Conservation (phyloP, 2,329 filamentous ascomycete genomes). For the Fonsecaea erecta region DNA sequence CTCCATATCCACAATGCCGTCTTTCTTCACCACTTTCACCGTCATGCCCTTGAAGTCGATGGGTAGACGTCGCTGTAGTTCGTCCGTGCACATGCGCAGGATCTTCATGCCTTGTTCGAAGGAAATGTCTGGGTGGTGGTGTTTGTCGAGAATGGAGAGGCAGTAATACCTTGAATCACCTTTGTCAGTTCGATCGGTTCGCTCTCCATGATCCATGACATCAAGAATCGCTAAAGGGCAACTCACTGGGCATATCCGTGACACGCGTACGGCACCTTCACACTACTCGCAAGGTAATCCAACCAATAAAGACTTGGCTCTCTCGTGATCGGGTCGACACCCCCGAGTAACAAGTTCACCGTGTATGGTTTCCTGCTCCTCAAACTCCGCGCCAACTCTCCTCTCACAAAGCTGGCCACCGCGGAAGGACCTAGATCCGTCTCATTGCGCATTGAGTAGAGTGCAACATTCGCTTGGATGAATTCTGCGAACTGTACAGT, state of each 20-base stretch:
- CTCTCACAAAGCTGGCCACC: constrained; percentile 89
- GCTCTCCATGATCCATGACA: not conserved
- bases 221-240: not conserved
- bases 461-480: constrained; percentile 96
- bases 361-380: constrained; percentile 93
- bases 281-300: constrained; percentile 90
- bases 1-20: constrained; percentile 82
- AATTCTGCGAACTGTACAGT: constrained; percentile 99
- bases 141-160: constrained; percentile 95
- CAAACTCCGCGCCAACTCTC: constrained; percentile 87
- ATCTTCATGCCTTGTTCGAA: constrained; percentile 90
- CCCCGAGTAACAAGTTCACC: constrained; percentile 93
- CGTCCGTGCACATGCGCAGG: constrained; percentile 91
- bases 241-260: constrained; percentile 96
- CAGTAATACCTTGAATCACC: constrained; percentile 81
- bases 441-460: constrained; percentile 98
- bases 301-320: constrained; percentile 96
- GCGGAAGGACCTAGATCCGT: constrained; percentile 87
- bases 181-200: not conserved
- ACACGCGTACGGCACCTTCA: constrained; percentile 89
- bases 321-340: constrained; percentile 87
- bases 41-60: constrained; percentile 97
- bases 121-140: constrained; percentile 92
- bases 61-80: constrained; percentile 93
- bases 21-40: constrained; percentile 94